These are phyloP conservation scores for Acacia confusa DNA, from an alignment of 306 rosid genomes.

Conservation along the genomic window DNA sequence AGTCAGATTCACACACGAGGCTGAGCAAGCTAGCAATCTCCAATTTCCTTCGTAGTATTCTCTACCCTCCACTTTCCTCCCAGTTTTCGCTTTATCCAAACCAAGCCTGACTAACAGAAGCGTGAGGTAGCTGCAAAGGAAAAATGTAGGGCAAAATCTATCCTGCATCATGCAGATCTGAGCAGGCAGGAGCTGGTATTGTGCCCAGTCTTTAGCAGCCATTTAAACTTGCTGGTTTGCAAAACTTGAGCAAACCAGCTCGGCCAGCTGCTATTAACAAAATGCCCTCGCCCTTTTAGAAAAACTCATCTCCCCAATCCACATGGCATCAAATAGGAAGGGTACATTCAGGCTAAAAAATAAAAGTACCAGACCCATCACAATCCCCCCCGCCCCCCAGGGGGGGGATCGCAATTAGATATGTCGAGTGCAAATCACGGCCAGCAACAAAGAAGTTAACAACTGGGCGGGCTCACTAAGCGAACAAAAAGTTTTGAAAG, in stretches of 20 bases:
- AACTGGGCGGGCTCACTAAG: neutral
- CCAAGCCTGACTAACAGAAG: neutral
- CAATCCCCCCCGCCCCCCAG: too few relatives aligned
- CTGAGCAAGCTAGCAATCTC: neutral
- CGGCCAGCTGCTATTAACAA: slow-evolving; percentile 69
- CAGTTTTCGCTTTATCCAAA: too few relatives aligned
- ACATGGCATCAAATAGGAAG: neutral
- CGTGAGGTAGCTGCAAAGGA: neutral
- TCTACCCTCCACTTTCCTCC: too few relatives aligned
- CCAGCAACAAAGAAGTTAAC: neutral
- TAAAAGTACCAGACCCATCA: neutral
- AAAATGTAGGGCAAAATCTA: slow-evolving; percentile 66
- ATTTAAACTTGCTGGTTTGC: slow-evolving; percentile 73
- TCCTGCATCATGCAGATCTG: slow-evolving; percentile 60
- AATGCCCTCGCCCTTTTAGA: neutral
- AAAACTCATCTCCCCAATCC: neutral
- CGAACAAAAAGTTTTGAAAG: slow-evolving; percentile 2
- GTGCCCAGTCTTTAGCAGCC: slow-evolving; percentile 66
- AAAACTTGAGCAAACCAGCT: slow-evolving; percentile 64
- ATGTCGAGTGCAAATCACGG: neutral
- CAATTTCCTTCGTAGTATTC: too few relatives aligned
- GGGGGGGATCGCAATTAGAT: neutral
- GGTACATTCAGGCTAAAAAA: neutral
- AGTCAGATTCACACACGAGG: neutral
- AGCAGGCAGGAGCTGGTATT: slow-evolving; percentile 82